Base-by-base conservation (phyloP, 371 early-diverging fungal species). In the Encephalitozoon hellem region DNA sequence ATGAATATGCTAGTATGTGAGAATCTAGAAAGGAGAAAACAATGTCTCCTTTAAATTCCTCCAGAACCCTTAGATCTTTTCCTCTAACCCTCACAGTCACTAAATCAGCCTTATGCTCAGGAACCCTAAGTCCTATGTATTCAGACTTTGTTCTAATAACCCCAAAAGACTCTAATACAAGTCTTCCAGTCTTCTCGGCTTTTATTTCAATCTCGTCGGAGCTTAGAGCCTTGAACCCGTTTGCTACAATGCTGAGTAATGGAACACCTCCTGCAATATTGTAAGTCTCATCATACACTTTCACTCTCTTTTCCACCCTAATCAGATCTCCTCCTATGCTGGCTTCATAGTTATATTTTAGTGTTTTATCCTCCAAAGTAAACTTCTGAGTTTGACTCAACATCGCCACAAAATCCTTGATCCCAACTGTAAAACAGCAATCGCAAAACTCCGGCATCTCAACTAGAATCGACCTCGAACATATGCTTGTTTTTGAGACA, bases 1-100 rank as follows among this genome's bases (percentile, higher is more conserved):
- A 54, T 25, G 54, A 53, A 23, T 69, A 69, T 11, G 42, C 70
- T 23, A 69, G 42, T n/a, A 69, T 69, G 41, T 69, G 54, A n/a
- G 52, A 30, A n/a, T 38, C 38, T 32, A 69, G 38, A 52, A 69
- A 52, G 28, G 54, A 69, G 41, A 69, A 69, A n/a, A 69, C 32
- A 41, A 39, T 23, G 0, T 69, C 70, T 39, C 43, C 54, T 52
- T 34, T 26, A 28, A 69, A 41, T 5, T 18, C 39, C 39, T 69
- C 70, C 25, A 69, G 41, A 39, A 69, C 21, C 3, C 32, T 28
- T 8, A 69, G 32, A 21, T 69, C 70, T n/a, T 26, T 69, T 12
- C 53, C 26, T 41, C 42, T 69, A 21, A 54, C 54, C 49, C 34
- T 52, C 4, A 69, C 52, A 1, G 9, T n/a, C 23, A 69, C 30